Conservation (phyloP, 768 basidiomycete genomes). For the Kwoniella mangroviensis region DNA sequence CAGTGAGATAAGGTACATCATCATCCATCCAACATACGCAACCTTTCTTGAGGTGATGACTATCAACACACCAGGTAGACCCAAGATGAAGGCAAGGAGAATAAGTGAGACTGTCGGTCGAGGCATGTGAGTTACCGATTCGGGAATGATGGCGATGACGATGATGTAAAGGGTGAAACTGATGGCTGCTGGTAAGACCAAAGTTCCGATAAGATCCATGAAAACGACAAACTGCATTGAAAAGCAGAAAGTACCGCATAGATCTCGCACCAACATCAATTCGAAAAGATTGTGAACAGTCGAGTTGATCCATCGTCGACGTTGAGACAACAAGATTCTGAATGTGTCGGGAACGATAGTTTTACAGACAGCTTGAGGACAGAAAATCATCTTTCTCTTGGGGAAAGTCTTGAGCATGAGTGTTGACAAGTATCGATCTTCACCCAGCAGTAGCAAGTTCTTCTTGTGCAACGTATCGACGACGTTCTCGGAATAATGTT, state of each 20-base stretch:
- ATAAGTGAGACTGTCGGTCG: conserved; percentile 82
- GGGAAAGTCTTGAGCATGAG: conserved; percentile 99
- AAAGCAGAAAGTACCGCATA: conserved; percentile 99
- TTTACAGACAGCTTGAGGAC: conserved; percentile 98
- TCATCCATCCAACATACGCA: conserved; percentile 96
- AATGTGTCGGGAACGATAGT: conserved; percentile 98
- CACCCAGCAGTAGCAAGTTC: conserved; percentile 93
- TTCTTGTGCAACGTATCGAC: conserved; percentile 99
- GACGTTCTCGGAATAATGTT: conserved; percentile 98
- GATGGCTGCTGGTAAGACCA: conserved; percentile 96
- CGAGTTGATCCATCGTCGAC: conserved; percentile 99
- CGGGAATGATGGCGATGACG: conserved; percentile 82
- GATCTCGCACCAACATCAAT: conserved; percentile 87
- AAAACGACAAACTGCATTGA: conserved; percentile 99
- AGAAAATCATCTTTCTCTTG: conserved; percentile 98
- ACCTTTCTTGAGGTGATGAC: conserved; percentile 93
- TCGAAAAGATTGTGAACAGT: conserved; percentile 98
- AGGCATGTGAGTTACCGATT: conserved; percentile 61
- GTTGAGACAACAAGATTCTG: conserved; percentile 87
- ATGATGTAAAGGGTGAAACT: conserved; percentile 94
- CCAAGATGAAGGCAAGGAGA: conserved; percentile 89
- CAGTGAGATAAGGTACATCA: conserved; percentile 86
- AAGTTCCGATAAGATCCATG: conserved; percentile 96
- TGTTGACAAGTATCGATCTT: conserved; percentile 98
- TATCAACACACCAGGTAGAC: conserved; percentile 92